Evolutionary conservation across 805 yeast species (phyloP), one percentile per base, ranked within the genome.

Genomic region (Kuraishia borneana): DNA sequence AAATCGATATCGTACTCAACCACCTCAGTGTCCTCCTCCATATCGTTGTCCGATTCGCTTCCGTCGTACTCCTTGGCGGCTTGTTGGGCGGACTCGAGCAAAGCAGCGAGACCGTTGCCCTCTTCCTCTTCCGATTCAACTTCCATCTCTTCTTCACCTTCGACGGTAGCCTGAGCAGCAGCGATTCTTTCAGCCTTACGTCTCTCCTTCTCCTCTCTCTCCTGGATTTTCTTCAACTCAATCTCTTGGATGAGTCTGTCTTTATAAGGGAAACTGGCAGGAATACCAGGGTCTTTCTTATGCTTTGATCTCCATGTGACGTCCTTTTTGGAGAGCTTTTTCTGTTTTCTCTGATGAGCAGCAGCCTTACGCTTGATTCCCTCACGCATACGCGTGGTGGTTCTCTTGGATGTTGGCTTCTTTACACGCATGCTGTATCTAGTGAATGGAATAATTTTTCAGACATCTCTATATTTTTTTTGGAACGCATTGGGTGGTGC

Each of bases 281-380:
- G 98, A 46, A 92, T 89, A 43, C 97, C 97, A 8, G 89, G 88
- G 55, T 88, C 28, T 16, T 25, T 25, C 16, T 10, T 10, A 6
- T 25, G 6, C 16, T 25, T 8, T 12, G 28, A 10, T 6, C 13
- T 13, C 16, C 16, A 13, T 25, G 12, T 25, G 6, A 16, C 7
- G 28, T 13, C 16, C 28, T 25, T 25, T 16, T 25, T 13, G 12
- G 28, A 6, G 13, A 10, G 6, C 16, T 25, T 25, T 7, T 25
- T 25, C 6, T 13, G 8, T 6, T 25, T 25, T 7, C 12, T 25
- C 12, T 8, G 16, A 12, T 25, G 28, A 6, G 97, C 96, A 28
- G 89, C 73, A 3, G 95, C 88, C 61, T 92, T 92, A 73, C 87
- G 92, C 65, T 84, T 82, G 55, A 92, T 87, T 42, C 98, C 98